Evolutionary conservation across 768 basidiomycete genomes (phyloP).

Genomic region (Mycena crocata): DNA sequence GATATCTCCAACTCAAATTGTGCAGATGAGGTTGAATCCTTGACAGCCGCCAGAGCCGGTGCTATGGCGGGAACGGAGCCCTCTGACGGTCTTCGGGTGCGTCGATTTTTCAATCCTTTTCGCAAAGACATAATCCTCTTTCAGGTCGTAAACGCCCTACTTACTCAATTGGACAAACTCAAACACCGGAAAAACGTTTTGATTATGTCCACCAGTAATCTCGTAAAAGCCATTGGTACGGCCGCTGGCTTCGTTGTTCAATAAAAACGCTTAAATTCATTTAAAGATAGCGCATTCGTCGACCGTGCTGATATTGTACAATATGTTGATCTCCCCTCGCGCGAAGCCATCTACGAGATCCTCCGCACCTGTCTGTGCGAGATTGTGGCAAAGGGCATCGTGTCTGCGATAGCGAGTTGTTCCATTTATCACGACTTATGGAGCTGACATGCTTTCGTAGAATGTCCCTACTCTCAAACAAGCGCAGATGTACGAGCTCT

Average conservation of each 20-base stretch:
- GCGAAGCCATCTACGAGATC: slow-evolving; percentile 95
- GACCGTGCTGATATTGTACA: slow-evolving; percentile 98
- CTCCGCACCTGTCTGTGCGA: slow-evolving; percentile 85
- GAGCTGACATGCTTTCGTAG: slow-evolving; percentile 47
- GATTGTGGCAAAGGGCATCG: slow-evolving; percentile 78
- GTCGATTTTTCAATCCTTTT: slow-evolving; percentile 35
- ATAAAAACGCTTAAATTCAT: neutral
- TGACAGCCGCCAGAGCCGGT: slow-evolving; percentile 94
- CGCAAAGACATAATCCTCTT: neutral
- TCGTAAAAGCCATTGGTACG: slow-evolving; percentile 92
- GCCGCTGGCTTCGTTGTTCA: neutral
- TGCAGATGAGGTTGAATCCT: slow-evolving; percentile 94
- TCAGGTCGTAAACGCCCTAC: slow-evolving; percentile 96
- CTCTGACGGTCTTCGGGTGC: slow-evolving; percentile 89
- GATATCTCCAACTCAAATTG: slow-evolving; percentile 5
- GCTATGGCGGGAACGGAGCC: slow-evolving; percentile 97
- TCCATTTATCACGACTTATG: neutral
- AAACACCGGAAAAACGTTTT: slow-evolving; percentile 94
- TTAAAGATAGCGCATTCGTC: slow-evolving; percentile 91
- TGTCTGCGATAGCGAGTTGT: slow-evolving; percentile 68
- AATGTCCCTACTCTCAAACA: slow-evolving; percentile 71
- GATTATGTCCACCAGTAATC: slow-evolving; percentile 96
- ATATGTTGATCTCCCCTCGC: slow-evolving; percentile 91
- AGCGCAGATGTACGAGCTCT: slow-evolving; percentile 67
- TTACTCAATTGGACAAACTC: slow-evolving; percentile 97